A percentile compares a stretch with the other conserved stretches of the same genome.
These are phyloP conservation scores for Sporothrix humicola DNA, from an alignment of 2,329 filamentous ascomycete genomes.

Conservation along the genomic window DNA sequence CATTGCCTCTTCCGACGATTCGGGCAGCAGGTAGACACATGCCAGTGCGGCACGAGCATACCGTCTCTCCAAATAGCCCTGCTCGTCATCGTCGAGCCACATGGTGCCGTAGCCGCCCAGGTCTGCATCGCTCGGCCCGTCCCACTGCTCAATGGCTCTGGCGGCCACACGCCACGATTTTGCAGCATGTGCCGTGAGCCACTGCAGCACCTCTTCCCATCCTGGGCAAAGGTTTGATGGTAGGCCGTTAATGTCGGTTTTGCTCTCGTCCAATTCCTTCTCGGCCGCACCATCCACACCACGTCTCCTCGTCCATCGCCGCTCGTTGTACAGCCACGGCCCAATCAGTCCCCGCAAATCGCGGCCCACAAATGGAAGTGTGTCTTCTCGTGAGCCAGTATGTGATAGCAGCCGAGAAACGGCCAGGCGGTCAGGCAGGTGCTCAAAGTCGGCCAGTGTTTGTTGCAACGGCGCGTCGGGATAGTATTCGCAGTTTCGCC, in stretches of 20 bases:
- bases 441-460: conserved; percentile 68
- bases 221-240: conserved; percentile 54
- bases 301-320: conserved; percentile 57
- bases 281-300: conserved; percentile 37
- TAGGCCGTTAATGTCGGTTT: conserved; percentile 31
- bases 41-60: conserved; percentile 73
- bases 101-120: conserved; percentile 63
- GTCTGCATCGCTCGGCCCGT: conserved; percentile 73
- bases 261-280: conserved; percentile 36
- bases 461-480: conserved; percentile 54
- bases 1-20: conserved; percentile 63
- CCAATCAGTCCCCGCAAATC: conserved; percentile 72
- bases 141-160: conserved; percentile 71
- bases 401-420: conserved; percentile 66
- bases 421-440: conserved; percentile 63
- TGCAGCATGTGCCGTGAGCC: conserved; percentile 66
- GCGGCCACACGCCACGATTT: conserved; percentile 66
- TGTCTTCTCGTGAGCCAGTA: conserved; percentile 51
- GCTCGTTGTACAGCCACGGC: conserved; percentile 74
- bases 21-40: conserved; percentile 69
- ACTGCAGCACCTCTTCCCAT: conserved; percentile 72
- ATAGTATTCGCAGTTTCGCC: conserved; percentile 74
- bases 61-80: conserved; percentile 63
- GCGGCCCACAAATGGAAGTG: conserved; percentile 56
- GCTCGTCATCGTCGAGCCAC: conserved; percentile 65